Conservation (phyloP, 2,329 filamentous ascomycete genomes). For the Apiospora koreana region DNA sequence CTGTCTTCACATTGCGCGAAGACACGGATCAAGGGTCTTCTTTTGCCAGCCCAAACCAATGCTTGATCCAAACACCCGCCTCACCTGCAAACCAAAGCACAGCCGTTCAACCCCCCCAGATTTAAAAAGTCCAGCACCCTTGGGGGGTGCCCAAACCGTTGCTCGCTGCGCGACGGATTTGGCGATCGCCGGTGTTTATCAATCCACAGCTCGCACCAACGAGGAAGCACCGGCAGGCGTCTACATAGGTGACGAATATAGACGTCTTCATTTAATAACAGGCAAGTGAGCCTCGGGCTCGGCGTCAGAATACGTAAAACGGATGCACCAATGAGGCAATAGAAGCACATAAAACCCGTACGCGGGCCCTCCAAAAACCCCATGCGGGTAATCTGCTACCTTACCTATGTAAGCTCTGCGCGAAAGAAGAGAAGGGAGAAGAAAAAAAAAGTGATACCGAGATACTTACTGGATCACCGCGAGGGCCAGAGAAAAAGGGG, state of each 20-base stretch:
- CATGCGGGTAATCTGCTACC: conserved; percentile 4
- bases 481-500: neutral
- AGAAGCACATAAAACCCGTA: neutral
- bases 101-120: neutral
- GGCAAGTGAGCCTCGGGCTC: neutral
- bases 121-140: neutral
- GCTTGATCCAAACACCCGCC: neutral
- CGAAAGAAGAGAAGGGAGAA: neutral
- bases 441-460: neutral
- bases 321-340: neutral
- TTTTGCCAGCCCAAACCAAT: neutral
- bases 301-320: neutral
- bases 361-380: neutral
- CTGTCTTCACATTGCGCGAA: neutral
- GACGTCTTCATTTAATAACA: neutral
- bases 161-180: neutral
- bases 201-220: neutral
- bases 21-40: conserved; percentile 2
- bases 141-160: neutral
- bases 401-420: conserved; percentile 6
- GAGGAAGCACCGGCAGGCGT: neutral
- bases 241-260: neutral
- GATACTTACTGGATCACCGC: conserved; percentile 3
- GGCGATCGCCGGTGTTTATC: neutral
- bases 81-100: neutral